Evolutionary conservation across 2,329 filamentous ascomycete species (phyloP), one percentile per base, ranked within the genome.

Genomic region (Aureobasidium leucospermi): DNA sequence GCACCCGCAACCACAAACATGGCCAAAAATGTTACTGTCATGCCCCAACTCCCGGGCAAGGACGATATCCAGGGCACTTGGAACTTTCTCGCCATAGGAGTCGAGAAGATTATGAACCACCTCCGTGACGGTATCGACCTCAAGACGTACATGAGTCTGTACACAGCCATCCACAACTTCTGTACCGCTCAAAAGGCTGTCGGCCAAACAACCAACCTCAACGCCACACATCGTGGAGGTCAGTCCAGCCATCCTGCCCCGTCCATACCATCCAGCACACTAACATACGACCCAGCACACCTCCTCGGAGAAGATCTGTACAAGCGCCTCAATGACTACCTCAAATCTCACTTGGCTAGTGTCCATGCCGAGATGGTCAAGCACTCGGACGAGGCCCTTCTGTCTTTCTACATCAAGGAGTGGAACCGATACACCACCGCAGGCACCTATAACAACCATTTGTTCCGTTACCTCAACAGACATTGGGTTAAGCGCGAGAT

Each of bases 401-500:
- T 99, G 31, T 81, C 82, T 19, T 97, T 93, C 75, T 99, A 99
- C 73, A 99, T 97, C 73, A 85, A 88, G 70, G 92, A 99, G 80
- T 99, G 94, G 94, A 86, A 88, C 65, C 85, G 94, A 62, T 99
- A 96, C 76, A 99, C 94, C 1, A 90, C 89, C 13, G 93, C 94
- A 1, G 94, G 92, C 61, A 96, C 95, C 74, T 99, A 96, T 76
- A 94, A 96, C 72, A 95, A 99, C 74, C 93, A 99, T 71, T 79
- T 99, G 7, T 99, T 99, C 79, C 81, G 88, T 58, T 99, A 99
- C 71, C 84, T 99, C 29, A 99, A 99, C 71, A 85, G 94, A 32
- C 94, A 99, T 75, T 99, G 95, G 94, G 94, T 99, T 1, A 99
- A 96, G 81, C 83, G 94, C 32, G 94, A 99, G 76, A 96, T 99